Base-by-base conservation (phyloP, 768 basidiomycete species). In the Mycena pura region DNA sequence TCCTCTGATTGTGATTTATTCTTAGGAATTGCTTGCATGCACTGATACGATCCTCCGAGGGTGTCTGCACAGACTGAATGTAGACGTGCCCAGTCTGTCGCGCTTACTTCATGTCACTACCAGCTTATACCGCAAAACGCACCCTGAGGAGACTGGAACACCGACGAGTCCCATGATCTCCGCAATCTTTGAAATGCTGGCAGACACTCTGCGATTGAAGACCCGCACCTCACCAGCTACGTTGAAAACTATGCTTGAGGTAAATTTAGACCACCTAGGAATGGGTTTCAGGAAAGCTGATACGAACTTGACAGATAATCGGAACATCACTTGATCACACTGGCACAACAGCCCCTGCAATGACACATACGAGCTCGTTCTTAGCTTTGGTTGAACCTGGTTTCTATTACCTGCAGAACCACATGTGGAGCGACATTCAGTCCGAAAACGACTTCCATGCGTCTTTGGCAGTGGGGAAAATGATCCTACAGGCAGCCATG, bases 1-100 rank as follows among this genome's bases (percentile, higher is more conserved):
- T 51, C 28, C 13, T 51, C 58, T 62, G 32, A 43, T 55, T 22
- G 14, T 55, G 27, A 46, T n/a, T n/a, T n/a, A n/a, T 32, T 9
- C 60, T 11, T 14, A 90, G 90, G 88, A 89, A 36, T 70, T 93
- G 45, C 68, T 91, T 11, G 65, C 76, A 3, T 84, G 82, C 64
- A 67, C 82, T n/a, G 89, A 91, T 61, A 84, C 81, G 4, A 76
- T 86, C n/a, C 73, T 92, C 21, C 80, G 89, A 44, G 78, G 81
- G 3, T 73, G 79, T 14, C 68, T 90, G 48, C 77, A 77, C 34
- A 81, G 88, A 52, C 80, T 86, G 13, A 67, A 72, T 40, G 78
- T 89, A n/a, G 74, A 75, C 9, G 70, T 74, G 5, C 63, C 70
- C 24, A 78, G 77, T 49, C 69, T 91, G 22, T 76, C 74, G 8